These are phyloP conservation scores for Tolypocladium nubicola DNA, from an alignment of 2,329 filamentous ascomycete genomes.

Conservation along the genomic window DNA sequence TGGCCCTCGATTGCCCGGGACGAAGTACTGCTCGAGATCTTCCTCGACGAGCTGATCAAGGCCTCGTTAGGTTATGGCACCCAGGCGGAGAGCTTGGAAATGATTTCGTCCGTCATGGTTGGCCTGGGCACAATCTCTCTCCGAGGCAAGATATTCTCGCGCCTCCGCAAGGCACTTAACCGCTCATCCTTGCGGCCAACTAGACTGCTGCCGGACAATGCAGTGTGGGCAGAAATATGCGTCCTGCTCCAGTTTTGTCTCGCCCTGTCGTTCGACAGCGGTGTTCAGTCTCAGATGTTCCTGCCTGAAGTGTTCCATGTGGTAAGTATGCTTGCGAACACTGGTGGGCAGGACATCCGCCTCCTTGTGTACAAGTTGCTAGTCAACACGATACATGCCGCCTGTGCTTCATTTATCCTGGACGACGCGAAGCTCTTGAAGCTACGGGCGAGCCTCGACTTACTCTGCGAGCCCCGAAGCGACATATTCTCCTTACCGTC, in stretches of 20 bases:
- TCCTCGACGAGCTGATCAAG: conserved; percentile 57
- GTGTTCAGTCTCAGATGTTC: conserved; percentile 56
- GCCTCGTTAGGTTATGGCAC: conserved; percentile 46
- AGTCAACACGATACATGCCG: conserved; percentile 57
- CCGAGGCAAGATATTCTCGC: conserved; percentile 53
- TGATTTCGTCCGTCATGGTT: conserved; percentile 50
- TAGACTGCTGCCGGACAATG: conserved; percentile 53
- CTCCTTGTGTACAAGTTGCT: conserved; percentile 51
- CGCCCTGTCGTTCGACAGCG: conserved; percentile 56
- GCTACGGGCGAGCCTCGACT: conserved; percentile 44
- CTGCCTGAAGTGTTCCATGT: conserved; percentile 61
- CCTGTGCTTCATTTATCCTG: conserved; percentile 53
- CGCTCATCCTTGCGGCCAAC: conserved; percentile 58
- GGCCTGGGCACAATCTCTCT: conserved; percentile 56
- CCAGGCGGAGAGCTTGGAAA: conserved; percentile 48
- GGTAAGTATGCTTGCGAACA: conserved; percentile 61
- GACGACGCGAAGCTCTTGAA: conserved; percentile 49
- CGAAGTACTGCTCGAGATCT: conserved; percentile 54
- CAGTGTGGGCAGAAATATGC: conserved; percentile 60
- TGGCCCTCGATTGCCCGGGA: conserved; percentile 57
- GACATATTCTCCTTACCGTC: conserved; percentile 45
- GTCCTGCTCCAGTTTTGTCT: conserved; percentile 56
- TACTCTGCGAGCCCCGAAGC: conserved; percentile 47
- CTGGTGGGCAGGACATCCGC: conserved; percentile 45
- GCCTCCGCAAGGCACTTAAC: conserved; percentile 56